Evolutionary conservation across 1,139 yeast species (phyloP).

Genomic region (Casaregolazyma lundiana): DNA sequence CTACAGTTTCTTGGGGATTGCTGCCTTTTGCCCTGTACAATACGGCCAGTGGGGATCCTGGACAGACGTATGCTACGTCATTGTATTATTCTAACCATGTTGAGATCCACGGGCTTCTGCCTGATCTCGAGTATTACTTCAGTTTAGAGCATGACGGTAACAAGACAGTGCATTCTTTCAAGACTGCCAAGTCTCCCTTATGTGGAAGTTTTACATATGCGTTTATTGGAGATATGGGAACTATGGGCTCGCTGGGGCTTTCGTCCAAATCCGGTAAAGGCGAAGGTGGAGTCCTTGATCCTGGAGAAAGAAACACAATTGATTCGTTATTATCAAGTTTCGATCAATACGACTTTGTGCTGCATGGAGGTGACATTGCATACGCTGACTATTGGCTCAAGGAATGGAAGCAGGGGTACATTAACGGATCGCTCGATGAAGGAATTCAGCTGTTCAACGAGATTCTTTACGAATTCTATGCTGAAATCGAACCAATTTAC

Average conservation of each 20-base stretch:
- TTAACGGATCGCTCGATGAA: neutral
- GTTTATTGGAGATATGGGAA: conserved; percentile 18
- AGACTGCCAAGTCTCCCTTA: conserved; percentile 18
- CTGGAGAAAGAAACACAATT: conserved; percentile 23
- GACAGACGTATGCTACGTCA: conserved; percentile 18
- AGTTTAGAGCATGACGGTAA: conserved; percentile 19
- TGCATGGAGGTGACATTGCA: conserved; percentile 29
- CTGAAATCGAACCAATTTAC: conserved; percentile 25
- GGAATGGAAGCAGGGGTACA: conserved; percentile 18
- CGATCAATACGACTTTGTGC: conserved; percentile 22
- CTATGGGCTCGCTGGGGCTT: conserved; percentile 20
- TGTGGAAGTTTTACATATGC: conserved; percentile 16
- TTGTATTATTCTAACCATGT: conserved; percentile 31
- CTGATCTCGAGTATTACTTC: conserved; percentile 31
- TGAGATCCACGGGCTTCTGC: conserved; percentile 23
- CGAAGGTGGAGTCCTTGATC: conserved; percentile 8
- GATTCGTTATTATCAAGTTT: conserved; percentile 20
- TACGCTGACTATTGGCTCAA: conserved; percentile 30
- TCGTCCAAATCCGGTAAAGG: conserved; percentile 14
- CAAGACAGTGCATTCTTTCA: conserved; percentile 14
- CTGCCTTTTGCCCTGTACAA: conserved; percentile 6
- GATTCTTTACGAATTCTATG: conserved; percentile 23
- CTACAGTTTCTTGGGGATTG: conserved; percentile 14
- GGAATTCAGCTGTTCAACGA: conserved; percentile 18
- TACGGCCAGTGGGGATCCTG: conserved; percentile 11